Base-by-base conservation (phyloP, 2,329 filamentous ascomycete species). In the Curvularia lunata region DNA sequence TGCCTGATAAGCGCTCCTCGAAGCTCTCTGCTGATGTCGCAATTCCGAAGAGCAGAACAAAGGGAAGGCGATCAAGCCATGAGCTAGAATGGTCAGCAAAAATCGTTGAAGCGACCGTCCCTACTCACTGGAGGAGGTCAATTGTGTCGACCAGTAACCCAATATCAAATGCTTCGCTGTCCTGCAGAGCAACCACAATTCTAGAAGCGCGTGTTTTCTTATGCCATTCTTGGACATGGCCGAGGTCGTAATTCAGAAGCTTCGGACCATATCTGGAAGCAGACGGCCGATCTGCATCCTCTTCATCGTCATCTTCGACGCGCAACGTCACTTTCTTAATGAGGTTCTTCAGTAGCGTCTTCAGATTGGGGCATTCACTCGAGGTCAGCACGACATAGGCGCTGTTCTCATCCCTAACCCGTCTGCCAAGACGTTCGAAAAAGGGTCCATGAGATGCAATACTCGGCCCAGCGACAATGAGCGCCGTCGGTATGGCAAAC, bases 21-120 rank as follows among this genome's bases (percentile, higher is more conserved):
- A 95, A 88, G 32, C 91, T 85, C 62, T 94, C 90, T 32, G 92
- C 85, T 1, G 91, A 93, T 0, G 91, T 95, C 27, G 91, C 91
- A 54, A 96, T 85, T 41, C 91, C 91, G 67, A 95, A 91, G 1
- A 96, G 79, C 1, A 92, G 80, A 1, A 90, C 85, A 62, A 95
- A 92, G 0, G 88, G 89, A 46, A 95, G 90, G 23, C 89, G 88
- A 63, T 90, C 85, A 8, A 86, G 83, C 90, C 91, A 95, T 40
- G 83, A 85, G 60, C 84, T 82, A 67, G 51, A 46, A 47, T 21
- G 46, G 50, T 77, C 65, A 76, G 75, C 25, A 38, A 42, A 23
- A 5, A 6, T 8, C 21, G 9, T 21, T 21, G 1, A n/a, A 2
- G 27, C 21, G 30, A 16, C 19, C 4, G 13, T 13, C 46, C 5